Evolutionary conservation across 768 basidiomycete genomes (phyloP).

Genomic region (Crassisporium funariophilum): DNA sequence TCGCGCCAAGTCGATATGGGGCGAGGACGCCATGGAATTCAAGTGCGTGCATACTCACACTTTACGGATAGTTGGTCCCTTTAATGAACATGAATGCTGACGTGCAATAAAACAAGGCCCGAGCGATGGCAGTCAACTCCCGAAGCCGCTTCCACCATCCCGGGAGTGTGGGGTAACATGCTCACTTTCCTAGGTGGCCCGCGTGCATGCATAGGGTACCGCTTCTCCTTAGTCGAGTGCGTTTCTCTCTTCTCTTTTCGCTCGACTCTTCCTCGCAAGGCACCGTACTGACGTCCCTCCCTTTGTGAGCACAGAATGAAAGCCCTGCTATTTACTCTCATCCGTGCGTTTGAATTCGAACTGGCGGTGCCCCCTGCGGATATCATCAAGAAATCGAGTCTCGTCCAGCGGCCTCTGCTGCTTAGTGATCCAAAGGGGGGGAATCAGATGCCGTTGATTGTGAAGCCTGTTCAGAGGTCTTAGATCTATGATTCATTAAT

Average conservation of each 20-base stretch:
- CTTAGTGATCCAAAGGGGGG: constrained; percentile 42
- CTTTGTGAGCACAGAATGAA: constrained; percentile 25
- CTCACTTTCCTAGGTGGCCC: constrained; percentile 68
- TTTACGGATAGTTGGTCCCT: background rate
- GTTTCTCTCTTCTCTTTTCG: constrained; percentile 20
- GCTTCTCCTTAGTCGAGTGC: constrained; percentile 63
- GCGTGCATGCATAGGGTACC: constrained; percentile 66
- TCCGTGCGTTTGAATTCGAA: constrained; percentile 48
- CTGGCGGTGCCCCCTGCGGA: constrained; percentile 45
- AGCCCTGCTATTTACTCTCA: constrained; percentile 31
- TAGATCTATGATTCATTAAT: too few species aligned
- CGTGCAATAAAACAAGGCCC: constrained; percentile 44
- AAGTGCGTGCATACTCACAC: constrained; percentile 34
- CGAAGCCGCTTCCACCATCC: constrained; percentile 43
- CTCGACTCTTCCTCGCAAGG: background rate
- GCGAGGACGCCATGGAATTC: constrained; percentile 64
- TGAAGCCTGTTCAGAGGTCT: constrained; percentile 27
- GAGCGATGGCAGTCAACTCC: constrained; percentile 62
- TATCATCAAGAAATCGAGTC: constrained; percentile 30
- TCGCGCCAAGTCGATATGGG: constrained; percentile 57
- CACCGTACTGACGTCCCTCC: background rate
- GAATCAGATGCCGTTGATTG: constrained; percentile 49
- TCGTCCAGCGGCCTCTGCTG: constrained; percentile 50
- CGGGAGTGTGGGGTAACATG: constrained; percentile 62
- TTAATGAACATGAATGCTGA: background rate